Evolutionary conservation across 202 grass and related monocot species (phyloP), one percentile per base, ranked within the genome.

Genomic region (Setaria italica): DNA sequence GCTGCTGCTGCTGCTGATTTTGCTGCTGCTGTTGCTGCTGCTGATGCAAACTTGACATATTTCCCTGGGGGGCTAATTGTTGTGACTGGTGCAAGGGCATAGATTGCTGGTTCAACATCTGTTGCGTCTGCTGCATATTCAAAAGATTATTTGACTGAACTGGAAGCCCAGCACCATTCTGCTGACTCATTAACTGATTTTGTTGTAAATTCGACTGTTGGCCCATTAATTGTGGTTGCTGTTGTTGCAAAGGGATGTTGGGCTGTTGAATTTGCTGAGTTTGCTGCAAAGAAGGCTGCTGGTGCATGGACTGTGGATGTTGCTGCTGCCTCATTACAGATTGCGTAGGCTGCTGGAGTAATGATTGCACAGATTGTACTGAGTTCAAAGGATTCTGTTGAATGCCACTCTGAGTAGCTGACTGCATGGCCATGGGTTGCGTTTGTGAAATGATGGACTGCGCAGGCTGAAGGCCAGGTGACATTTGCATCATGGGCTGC

Each of bases 61-160:
- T 95, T 87, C 76, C 75, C 74, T 95, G 93, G 68, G 82, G 62
- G 62, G 47, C 62, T 77, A 95, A 82, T 49, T 92, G 90, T 25
- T 95, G 93, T 53, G 84, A 60, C 81, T 95, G 93, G 59, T 95
- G 90, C 54, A 90, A 85, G 76, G 90, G 76, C 67, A 92, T 88
- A 53, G 85, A 78, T 47, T 95, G 93, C 87, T 89, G 92, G 81
- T 90, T 97, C 75, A 93, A 42, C 78, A 98, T 88, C 62, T 95
- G 93, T 79, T 91, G 92, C 67, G 87, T 60, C 76, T 95, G 95
- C 50, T 95, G 95, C 85, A 95, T 88, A 78, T 84, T 90, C 83
- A 92, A 67, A 86, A 95, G 83, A 92, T 80, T 92, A 86, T 90
- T 95, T 72, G 90, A 88, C 72, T 95, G 93, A 85, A 88, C 80